These are phyloP conservation scores for Colletotrichum lupini DNA, from an alignment of 2,329 filamentous ascomycete species.

Conservation along the genomic window DNA sequence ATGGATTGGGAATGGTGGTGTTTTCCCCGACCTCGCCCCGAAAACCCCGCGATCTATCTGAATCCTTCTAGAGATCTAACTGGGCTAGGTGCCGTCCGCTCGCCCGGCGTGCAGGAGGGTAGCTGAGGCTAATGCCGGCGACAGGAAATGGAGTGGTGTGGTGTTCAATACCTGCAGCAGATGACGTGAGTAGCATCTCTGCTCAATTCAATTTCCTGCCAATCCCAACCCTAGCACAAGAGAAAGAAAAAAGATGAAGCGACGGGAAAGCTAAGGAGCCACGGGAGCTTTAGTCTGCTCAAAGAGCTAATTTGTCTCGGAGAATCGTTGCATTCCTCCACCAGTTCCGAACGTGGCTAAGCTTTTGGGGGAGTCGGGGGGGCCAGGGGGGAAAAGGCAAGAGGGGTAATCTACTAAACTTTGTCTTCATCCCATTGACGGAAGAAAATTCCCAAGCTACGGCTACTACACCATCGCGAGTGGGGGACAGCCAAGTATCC, in stretches of 20 bases:
- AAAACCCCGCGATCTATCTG: slow-evolving; percentile 14
- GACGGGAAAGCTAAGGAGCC: neutral
- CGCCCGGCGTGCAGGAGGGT: slow-evolving; percentile 9
- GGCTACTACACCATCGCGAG: neutral
- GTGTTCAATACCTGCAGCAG: neutral
- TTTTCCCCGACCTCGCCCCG: neutral
- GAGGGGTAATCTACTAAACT: neutral
- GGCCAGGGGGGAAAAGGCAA: neutral
- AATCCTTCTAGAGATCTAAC: neutral
- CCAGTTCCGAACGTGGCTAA: neutral
- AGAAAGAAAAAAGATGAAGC: neutral
- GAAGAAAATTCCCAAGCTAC: slow-evolving; percentile 23
- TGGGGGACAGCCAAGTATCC: neutral
- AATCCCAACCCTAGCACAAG: neutral
- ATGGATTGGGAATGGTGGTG: neutral
- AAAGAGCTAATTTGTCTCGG: neutral
- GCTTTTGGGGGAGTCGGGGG: neutral
- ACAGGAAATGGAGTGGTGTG: neutral
- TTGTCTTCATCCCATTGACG: slow-evolving; percentile 27
- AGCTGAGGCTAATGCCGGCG: neutral
- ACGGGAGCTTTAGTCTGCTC: neutral
- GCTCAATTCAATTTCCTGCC: neutral
- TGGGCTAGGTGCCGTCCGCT: slow-evolving; percentile 18
- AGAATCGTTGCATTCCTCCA: neutral
- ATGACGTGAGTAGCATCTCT: neutral